Evolutionary conservation across 257 asterid species (phyloP).

Genomic region (Solanum pennellii): DNA sequence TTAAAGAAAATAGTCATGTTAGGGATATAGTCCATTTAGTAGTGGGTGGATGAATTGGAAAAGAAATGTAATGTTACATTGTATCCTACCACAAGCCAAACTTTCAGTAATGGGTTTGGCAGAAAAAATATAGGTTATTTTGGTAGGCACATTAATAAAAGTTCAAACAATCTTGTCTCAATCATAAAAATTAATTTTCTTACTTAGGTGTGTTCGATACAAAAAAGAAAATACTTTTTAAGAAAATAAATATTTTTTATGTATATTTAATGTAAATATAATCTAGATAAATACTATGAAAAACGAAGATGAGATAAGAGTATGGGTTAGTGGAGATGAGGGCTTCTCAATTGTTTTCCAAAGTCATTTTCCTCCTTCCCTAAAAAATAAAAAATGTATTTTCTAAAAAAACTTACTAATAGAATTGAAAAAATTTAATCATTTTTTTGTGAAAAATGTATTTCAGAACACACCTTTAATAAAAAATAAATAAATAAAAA

Average conservation of each 20-base stretch:
- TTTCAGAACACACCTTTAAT: not conserved
- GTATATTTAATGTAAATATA: not conserved
- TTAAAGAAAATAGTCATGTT: not conserved
- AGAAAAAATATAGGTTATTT: not conserved
- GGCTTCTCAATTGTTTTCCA: not conserved
- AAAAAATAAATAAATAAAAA: too few relatives aligned
- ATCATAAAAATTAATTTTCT: not conserved
- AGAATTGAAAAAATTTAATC: too few relatives aligned
- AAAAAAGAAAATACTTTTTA: not conserved
- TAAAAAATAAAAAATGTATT: too few relatives aligned
- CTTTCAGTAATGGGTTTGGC: constrained; percentile 12
- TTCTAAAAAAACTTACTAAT: too few relatives aligned
- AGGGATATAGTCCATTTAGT: not conserved
- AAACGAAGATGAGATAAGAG: accelerated
- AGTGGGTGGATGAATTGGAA: constrained; percentile 13
- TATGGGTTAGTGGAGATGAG: not conserved
- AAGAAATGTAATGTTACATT: not conserved
- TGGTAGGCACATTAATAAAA: not conserved
- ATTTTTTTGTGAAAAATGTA: too few relatives aligned
- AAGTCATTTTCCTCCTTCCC: not conserved
- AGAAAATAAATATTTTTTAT: not conserved
- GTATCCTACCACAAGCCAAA: not conserved
- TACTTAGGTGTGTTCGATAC: not conserved
- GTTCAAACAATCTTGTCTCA: not conserved
- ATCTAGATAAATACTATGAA: not conserved